These are phyloP conservation scores for Wickerhamiella pararugosa DNA, from an alignment of 1,139 yeast genomes.

Conservation along the genomic window DNA sequence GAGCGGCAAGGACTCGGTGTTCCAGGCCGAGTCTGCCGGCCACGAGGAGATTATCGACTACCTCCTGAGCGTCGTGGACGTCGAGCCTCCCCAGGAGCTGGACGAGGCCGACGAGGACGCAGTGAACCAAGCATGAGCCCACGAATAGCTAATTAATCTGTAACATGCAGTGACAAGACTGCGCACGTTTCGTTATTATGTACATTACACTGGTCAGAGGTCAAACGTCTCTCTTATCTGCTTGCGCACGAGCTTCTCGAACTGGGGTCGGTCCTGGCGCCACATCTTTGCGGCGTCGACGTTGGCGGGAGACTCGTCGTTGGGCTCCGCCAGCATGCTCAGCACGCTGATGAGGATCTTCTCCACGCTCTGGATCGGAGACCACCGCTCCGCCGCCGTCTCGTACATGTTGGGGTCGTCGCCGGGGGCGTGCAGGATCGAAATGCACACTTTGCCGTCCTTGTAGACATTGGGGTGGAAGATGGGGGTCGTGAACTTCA, in stretches of 20 bases:
- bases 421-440: constrained; percentile 90
- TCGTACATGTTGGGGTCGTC: constrained; percentile 96
- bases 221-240: constrained; percentile 61
- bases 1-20: constrained; percentile 70
- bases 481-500: constrained; percentile 71
- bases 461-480: constrained; percentile 86
- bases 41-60: constrained; percentile 34
- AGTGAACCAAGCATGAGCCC: constrained; percentile 20
- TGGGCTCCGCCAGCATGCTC: constrained; percentile 95
- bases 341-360: constrained; percentile 82
- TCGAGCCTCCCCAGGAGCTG: constrained; percentile 42
- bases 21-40: constrained; percentile 57
- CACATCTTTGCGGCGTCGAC: constrained; percentile 92
- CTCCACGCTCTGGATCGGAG: constrained; percentile 93
- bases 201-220: constrained; percentile 25
- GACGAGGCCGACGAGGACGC: constrained; percentile 27
- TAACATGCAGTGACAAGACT: neutral
- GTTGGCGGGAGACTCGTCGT: constrained; percentile 92
- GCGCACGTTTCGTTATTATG: neutral
- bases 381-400: constrained; percentile 92
- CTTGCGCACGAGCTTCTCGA: constrained; percentile 44
- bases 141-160: neutral
- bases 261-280: constrained; percentile 67
- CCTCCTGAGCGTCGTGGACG: constrained; percentile 55
- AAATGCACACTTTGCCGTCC: constrained; percentile 91